These are phyloP conservation scores for Tetrahymena thermophila DNA, from an alignment of 73 alveolate species.

Conservation along the genomic window DNA sequence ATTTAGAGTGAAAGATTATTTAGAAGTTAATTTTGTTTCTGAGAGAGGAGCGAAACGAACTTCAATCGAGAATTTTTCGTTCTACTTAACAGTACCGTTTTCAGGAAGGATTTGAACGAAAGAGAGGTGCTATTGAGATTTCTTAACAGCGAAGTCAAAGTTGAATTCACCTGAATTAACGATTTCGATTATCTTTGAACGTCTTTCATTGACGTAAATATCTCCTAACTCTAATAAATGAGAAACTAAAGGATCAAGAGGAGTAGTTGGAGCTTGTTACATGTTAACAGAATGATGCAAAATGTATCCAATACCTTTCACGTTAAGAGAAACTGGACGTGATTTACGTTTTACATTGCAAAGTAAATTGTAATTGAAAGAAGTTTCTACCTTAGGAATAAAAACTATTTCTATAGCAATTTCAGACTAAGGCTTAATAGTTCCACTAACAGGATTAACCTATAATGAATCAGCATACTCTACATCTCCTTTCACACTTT, in stretches of 20 bases:
- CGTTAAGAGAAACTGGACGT: slow-evolving; percentile 96
- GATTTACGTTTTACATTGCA: slow-evolving; percentile 97
- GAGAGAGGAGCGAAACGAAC: slow-evolving; percentile 82
- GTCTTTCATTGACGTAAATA: slow-evolving; percentile 93
- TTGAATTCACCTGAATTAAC: slow-evolving; percentile 94
- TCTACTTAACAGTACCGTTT: slow-evolving; percentile 93
- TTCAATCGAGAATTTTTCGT: slow-evolving; percentile 76
- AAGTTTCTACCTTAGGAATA: slow-evolving; percentile 94
- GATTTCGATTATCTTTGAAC: slow-evolving; percentile 74
- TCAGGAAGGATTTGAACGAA: slow-evolving; percentile 92
- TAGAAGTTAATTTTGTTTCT: slow-evolving; percentile 78
- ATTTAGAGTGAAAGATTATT: slow-evolving; percentile 58
- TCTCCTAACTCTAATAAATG: slow-evolving; percentile 86
- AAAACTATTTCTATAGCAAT: slow-evolving; percentile 88
- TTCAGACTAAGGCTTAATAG: slow-evolving; percentile 85
- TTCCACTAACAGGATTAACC: slow-evolving; percentile 93
- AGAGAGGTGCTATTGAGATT: slow-evolving; percentile 59
- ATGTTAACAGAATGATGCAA: slow-evolving; percentile 81
- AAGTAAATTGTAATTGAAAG: slow-evolving; percentile 90
- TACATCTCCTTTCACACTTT: slow-evolving; percentile 14
- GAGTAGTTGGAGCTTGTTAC: slow-evolving; percentile 65
- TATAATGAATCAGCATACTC: slow-evolving; percentile 91
- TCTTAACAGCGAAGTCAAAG: slow-evolving; percentile 93
- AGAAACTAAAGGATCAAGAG: slow-evolving; percentile 57
- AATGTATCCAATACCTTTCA: slow-evolving; percentile 97